Conservation (phyloP, 1,139 yeast genomes). For the Candida labiduridarum region DNA sequence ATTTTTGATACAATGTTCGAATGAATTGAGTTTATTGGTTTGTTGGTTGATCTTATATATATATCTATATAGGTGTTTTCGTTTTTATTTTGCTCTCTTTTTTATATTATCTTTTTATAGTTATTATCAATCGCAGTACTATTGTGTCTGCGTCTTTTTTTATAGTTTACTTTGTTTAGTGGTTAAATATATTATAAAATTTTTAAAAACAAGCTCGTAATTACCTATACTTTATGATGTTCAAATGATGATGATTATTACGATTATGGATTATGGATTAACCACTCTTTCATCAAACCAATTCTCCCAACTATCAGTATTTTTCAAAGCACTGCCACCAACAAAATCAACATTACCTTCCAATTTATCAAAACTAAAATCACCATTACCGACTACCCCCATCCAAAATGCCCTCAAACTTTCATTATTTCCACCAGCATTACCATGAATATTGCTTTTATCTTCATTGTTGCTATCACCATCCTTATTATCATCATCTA, state of each 20-base stretch:
- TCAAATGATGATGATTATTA: too few relatives aligned
- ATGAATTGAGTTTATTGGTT: background rate
- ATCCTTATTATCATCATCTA: constrained; percentile 37
- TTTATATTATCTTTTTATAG: background rate
- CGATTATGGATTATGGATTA: constrained; percentile 34
- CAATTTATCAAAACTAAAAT: constrained; percentile 61
- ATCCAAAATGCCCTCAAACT: constrained; percentile 43
- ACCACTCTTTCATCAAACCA: constrained; percentile 81
- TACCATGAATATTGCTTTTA: constrained; percentile 17
- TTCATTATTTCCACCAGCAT: constrained; percentile 18
- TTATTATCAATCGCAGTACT: background rate
- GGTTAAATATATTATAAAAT: background rate
- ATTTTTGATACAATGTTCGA: background rate
- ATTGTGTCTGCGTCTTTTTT: background rate
- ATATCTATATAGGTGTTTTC: background rate
- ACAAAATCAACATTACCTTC: constrained; percentile 75
- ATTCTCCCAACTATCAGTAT: constrained; percentile 61
- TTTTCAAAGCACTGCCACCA: constrained; percentile 68
- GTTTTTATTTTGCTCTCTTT: background rate
- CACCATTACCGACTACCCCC: constrained; percentile 46
- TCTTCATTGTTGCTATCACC: constrained; percentile 28
- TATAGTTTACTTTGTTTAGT: background rate
- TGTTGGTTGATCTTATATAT: background rate
- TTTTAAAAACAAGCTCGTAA: too few relatives aligned
- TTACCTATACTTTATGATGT: too few relatives aligned